These are phyloP conservation scores for Onygenales sp. DNA, from an alignment of 2,329 filamentous ascomycete genomes.

Conservation along the genomic window DNA sequence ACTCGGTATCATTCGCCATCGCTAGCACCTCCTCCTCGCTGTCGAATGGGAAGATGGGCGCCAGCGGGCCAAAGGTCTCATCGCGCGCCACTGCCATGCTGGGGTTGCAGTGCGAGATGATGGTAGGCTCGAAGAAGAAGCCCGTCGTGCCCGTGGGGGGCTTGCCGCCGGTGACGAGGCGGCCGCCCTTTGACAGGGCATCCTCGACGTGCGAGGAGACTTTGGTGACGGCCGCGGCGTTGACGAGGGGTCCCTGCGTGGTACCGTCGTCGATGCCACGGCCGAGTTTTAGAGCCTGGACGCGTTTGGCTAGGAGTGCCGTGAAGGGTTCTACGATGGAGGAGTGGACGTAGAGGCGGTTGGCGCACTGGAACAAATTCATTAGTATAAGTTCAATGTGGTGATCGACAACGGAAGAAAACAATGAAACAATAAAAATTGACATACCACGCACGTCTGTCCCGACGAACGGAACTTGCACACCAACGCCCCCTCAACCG, in stretches of 20 bases:
- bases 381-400: no score
- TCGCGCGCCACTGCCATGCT: slow-evolving; percentile 18
- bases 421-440: no score
- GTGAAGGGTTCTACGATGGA: slow-evolving; percentile 38
- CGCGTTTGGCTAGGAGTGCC: slow-evolving; percentile 35
- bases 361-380: slow-evolving; percentile 12
- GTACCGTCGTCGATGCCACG: slow-evolving; percentile 21
- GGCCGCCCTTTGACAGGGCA: slow-evolving; percentile 18
- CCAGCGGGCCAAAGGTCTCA: slow-evolving; percentile 22
- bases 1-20: slow-evolving; percentile 19
- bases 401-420: no score
- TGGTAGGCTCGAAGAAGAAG: background rate
- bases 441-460: slow-evolving; percentile 15
- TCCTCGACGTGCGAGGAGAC: slow-evolving; percentile 14
- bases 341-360: slow-evolving; percentile 32
- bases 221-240: slow-evolving; percentile 13
- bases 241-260: slow-evolving; percentile 19
- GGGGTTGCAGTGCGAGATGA: slow-evolving; percentile 9
- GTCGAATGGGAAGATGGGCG: slow-evolving; percentile 13
- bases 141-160: background rate
- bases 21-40: slow-evolving; percentile 21
- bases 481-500: slow-evolving; percentile 2
- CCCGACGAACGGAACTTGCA: slow-evolving; percentile 11
- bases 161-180: slow-evolving; percentile 18
- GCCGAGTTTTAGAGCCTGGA: slow-evolving; percentile 26